phyloP scores from a whole-genome alignment of 345 rosid genomes.

The Zanthoxylum bungeanum region DNA sequence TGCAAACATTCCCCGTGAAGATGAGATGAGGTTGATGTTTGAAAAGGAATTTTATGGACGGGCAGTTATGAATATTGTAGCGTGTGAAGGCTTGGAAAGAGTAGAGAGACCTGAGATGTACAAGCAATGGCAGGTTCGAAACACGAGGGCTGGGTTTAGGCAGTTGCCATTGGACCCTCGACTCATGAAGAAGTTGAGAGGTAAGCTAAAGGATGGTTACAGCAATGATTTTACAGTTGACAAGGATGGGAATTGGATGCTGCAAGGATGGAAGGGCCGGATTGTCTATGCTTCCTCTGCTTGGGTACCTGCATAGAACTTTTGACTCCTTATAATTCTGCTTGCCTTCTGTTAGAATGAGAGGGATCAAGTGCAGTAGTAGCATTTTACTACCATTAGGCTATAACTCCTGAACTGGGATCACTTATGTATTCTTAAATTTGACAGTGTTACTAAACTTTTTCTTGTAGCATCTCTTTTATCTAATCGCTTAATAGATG shows the following conservation, averaged over 20 bases:
- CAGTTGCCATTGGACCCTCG: slow-evolving; percentile 45
- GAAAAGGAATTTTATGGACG: slow-evolving; percentile 67
- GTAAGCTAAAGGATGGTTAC: too few relatives aligned
- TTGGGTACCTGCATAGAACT: slow-evolving; percentile 45
- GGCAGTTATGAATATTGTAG: slow-evolving; percentile 56
- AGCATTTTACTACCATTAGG: neutral
- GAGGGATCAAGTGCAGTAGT: neutral
- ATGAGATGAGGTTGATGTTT: slow-evolving; percentile 50
- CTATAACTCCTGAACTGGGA: neutral
- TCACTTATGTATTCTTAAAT: neutral
- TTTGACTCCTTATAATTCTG: too few relatives aligned
- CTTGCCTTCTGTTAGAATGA: neutral
- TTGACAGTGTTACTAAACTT: neutral
- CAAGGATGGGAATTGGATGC: slow-evolving; percentile 45
- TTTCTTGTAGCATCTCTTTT: neutral
- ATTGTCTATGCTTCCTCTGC: slow-evolving; percentile 39
- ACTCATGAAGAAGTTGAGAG: too few relatives aligned
- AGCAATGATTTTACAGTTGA: slow-evolving; percentile 50
- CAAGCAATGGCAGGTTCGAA: slow-evolving; percentile 52
- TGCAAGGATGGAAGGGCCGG: slow-evolving; percentile 64
- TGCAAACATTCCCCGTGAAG: slow-evolving; percentile 36
- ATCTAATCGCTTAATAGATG: neutral
- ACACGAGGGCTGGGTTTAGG: slow-evolving; percentile 38
- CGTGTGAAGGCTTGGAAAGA: slow-evolving; percentile 74
- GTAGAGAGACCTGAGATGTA: slow-evolving; percentile 55